Evolutionary conservation across 805 yeast species (phyloP).

Genomic region (Cyberlindnera xishuangbannaensis): DNA sequence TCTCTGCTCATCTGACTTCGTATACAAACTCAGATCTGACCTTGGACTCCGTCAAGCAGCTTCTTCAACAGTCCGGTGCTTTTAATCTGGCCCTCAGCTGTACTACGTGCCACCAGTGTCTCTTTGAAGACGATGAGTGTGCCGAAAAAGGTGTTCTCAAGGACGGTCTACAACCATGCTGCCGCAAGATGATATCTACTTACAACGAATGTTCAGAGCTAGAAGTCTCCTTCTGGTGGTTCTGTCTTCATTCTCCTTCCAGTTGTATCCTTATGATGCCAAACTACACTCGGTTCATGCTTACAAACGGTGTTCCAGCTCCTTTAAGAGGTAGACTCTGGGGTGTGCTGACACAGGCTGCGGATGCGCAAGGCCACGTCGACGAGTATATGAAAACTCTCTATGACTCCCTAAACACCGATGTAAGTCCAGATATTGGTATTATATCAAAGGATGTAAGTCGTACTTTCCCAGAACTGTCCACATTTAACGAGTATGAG

Average conservation of each 20-base stretch:
- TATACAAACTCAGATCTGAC: constrained; percentile 25
- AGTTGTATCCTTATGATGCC: constrained; percentile 42
- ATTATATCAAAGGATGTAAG: constrained; percentile 52
- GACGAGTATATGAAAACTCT: constrained; percentile 26
- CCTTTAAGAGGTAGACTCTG: constrained; percentile 39
- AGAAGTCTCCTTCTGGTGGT: constrained; percentile 39
- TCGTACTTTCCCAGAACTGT: constrained; percentile 53
- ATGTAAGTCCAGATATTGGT: constrained; percentile 36
- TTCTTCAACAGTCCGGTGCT: constrained; percentile 20
- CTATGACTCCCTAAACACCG: constrained; percentile 33
- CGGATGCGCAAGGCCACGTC: constrained; percentile 17
- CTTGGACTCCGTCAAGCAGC: constrained; percentile 18
- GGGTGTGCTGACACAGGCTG: constrained; percentile 28
- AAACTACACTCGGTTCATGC: constrained; percentile 39
- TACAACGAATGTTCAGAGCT: constrained; percentile 15
- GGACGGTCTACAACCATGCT: constrained; percentile 17
- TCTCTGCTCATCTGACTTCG: constrained; percentile 6
- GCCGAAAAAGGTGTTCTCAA: constrained; percentile 15
- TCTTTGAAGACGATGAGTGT: constrained; percentile 21
- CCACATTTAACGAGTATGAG: constrained; percentile 38
- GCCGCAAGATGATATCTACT: constrained; percentile 13
- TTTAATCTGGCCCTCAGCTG: constrained; percentile 23
- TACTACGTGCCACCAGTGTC: constrained; percentile 21
- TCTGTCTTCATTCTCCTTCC: constrained; percentile 38
- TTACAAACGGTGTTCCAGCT: constrained; percentile 37